Evolutionary conservation across 129 eudicot species (phyloP), one percentile per base, ranked within the genome.

Genomic region (Rutidosis leptorrhynchoides): DNA sequence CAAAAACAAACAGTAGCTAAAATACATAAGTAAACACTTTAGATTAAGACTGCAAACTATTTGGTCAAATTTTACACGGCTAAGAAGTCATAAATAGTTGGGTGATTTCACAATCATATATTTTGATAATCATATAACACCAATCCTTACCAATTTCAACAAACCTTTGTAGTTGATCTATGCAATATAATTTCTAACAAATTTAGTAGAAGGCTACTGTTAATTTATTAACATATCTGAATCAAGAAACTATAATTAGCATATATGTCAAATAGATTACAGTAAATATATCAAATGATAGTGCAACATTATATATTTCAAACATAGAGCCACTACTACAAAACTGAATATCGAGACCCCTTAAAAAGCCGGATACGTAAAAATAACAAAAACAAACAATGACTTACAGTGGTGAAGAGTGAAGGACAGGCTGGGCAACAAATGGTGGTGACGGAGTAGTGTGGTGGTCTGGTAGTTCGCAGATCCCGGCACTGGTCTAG

Each of bases 181-280:
- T 15, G 21, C 6, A 60, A 59, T 20, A 21, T 29, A 21, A 20
- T 21, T 60, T 49, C 60, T 27, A 2, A 25, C 14, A 37, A 32
- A 14, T 23, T 42, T 37, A 55, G 56, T 25, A 56, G 40, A 29
- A 70, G 43, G 20, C 59, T 29, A 28, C 59, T 46, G 14, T 48
- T 71, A 9, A n/a, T n/a, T n/a, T n/a, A n/a, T n/a, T n/a, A n/a
- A 46, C 49, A 29, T 20, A 61, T 62, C 69, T 22, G 48, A 30
- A 46, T 19, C 33, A 58, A 28, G 19, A 16, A 71, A 61, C 37
- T 14, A 29, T 48, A 10, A 15, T 71, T 21, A 48, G 16, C 15
- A 29, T 30, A 61, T 29, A 7, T 27, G 32, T 28, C 25, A 48
- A 28, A 27, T n/a, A 40, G 46, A 40, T 40, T 16, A 11, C 46